Evolutionary conservation across 257 asterid species (phyloP).

Genomic region (Capsicum rhomboideum): DNA sequence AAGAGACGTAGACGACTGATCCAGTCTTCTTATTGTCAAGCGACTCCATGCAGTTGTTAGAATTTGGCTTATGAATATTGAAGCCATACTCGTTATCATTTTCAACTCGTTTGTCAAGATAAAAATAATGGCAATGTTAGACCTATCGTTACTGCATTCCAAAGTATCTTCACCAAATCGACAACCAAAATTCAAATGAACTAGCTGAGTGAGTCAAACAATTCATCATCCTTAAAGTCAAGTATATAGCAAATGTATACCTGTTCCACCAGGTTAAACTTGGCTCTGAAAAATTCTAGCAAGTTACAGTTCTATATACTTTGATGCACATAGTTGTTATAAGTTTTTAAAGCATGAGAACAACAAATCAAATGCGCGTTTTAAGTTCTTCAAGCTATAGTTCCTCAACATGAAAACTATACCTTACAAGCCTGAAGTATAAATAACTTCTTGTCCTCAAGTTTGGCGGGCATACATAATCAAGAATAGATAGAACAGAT

Average conservation of each 20-base stretch:
- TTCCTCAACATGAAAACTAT: background rate
- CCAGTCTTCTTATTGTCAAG: conserved; percentile 27
- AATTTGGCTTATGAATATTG: conserved; percentile 24
- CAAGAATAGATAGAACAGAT: background rate
- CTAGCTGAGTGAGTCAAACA: background rate
- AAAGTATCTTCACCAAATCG: conserved; percentile 36
- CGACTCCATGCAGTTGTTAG: conserved; percentile 35
- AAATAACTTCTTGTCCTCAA: background rate
- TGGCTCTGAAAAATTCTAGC: background rate
- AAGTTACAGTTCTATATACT: background rate
- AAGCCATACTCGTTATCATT: conserved; percentile 33
- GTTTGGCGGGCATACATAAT: background rate
- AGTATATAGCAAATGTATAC: background rate
- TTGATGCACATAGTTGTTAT: background rate
- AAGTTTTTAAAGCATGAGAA: background rate
- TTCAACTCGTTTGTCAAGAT: conserved; percentile 38
- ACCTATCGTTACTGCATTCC: conserved; percentile 42
- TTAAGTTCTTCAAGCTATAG: background rate
- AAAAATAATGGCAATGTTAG: conserved; percentile 38
- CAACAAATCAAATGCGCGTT: background rate
- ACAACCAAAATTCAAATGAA: conserved; percentile 21
- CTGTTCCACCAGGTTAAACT: background rate
- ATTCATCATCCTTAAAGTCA: background rate
- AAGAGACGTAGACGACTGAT: no score
- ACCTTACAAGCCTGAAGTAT: background rate